Evolutionary conservation across 257 asterid species (phyloP).

Genomic region (Fraxinus excelsior): DNA sequence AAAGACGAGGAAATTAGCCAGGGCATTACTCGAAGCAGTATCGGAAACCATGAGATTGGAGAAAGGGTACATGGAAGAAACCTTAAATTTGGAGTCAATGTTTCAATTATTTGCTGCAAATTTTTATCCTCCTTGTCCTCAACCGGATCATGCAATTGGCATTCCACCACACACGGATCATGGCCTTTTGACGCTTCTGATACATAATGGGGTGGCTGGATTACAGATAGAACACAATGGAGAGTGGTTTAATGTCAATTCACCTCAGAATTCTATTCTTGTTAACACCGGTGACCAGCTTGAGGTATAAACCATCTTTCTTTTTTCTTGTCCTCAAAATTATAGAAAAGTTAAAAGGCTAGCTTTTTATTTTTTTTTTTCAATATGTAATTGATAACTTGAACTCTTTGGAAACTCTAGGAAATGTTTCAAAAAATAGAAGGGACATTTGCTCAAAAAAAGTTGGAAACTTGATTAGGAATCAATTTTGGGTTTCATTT

Average conservation of each 20-base stretch:
- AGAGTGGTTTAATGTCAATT: constrained; percentile 39
- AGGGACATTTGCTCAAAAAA: too few species aligned
- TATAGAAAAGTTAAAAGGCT: too few species aligned
- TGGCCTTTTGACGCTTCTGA: constrained; percentile 46
- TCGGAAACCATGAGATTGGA: constrained; percentile 39
- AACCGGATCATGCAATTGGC: constrained; percentile 58
- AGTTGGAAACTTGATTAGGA: too few species aligned
- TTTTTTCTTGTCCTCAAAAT: too few species aligned
- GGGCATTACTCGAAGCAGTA: constrained; percentile 33
- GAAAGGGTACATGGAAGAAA: constrained; percentile 31
- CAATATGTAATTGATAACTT: too few species aligned
- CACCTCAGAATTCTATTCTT: constrained; percentile 22
- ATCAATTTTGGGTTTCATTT: too few species aligned
- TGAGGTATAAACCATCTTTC: constrained; percentile 25
- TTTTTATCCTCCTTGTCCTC: constrained; percentile 50
- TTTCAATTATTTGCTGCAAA: constrained; percentile 44
- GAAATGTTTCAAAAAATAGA: too few species aligned
- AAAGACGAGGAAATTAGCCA: constrained; percentile 23
- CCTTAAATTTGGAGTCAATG: constrained; percentile 36
- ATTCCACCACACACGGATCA: constrained; percentile 56
- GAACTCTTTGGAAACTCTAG: too few species aligned
- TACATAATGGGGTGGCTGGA: constrained; percentile 17
- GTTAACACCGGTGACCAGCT: constrained; percentile 40
- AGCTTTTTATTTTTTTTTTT: too few species aligned
- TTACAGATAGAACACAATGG: constrained; percentile 42